Evolutionary conservation across 805 yeast species (phyloP).

Genomic region (Geotrichum ghanense): DNA sequence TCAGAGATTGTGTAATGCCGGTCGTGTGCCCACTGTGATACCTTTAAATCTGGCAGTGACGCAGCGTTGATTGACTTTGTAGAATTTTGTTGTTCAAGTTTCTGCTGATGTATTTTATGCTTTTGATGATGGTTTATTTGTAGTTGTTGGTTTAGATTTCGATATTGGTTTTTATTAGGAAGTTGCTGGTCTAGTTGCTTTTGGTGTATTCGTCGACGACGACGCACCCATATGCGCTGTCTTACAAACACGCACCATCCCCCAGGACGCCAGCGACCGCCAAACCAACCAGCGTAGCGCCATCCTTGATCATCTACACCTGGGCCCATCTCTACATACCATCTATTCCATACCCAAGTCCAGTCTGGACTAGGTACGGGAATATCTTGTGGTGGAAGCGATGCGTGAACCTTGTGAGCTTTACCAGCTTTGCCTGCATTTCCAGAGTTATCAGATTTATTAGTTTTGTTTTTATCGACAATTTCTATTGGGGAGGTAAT

Average conservation of each 20-base stretch:
- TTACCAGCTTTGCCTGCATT: slow-evolving; percentile 24
- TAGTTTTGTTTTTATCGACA: no score
- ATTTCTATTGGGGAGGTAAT: no score
- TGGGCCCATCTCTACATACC: slow-evolving; percentile 61
- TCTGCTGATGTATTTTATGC: no score
- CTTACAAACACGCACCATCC: slow-evolving; percentile 1
- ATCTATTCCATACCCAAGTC: slow-evolving; percentile 58
- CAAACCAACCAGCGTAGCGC: slow-evolving; percentile 48
- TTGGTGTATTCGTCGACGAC: neutral
- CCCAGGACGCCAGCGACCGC: neutral
- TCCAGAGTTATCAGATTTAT: neutral
- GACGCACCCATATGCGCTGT: neutral
- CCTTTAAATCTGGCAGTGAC: no score
- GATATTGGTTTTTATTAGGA: no score
- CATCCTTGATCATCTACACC: slow-evolving; percentile 84
- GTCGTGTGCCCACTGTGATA: no score
- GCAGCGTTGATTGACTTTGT: no score
- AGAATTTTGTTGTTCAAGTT: no score
- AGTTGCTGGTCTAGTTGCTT: no score
- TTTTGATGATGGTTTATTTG: no score
- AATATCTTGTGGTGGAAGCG: slow-evolving; percentile 24
- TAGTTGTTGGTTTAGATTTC: no score
- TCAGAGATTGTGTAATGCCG: no score
- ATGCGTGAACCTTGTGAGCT: slow-evolving; percentile 24
- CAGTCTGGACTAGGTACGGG: slow-evolving; percentile 45